A percentile compares a stretch with the other conserved stretches of the same genome.
Evolutionary conservation across 2,329 filamentous ascomycete genomes (phyloP).

Genomic region (Scedosporium minutisporum): DNA sequence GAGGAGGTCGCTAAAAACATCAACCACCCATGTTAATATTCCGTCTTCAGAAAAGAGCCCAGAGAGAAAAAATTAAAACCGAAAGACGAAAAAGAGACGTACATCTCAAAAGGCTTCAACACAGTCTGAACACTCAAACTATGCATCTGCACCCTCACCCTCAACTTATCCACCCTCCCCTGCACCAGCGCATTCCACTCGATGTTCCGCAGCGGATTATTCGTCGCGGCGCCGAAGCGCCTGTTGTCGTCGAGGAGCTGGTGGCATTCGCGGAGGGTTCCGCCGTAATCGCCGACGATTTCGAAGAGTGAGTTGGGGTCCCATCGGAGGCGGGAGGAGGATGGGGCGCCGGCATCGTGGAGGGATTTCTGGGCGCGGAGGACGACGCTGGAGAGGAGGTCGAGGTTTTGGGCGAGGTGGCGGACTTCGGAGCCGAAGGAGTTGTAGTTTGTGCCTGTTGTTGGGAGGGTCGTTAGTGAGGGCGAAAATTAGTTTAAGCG

Average conservation of each 20-base stretch:
- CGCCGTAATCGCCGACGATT: conserved; percentile 21
- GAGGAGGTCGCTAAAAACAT: conserved; percentile 20
- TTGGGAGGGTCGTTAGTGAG: not conserved
- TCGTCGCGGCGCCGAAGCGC: conserved; percentile 17
- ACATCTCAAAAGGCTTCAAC: conserved; percentile 27
- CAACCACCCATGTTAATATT: not conserved
- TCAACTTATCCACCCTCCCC: conserved; percentile 21
- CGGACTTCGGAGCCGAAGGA: conserved; percentile 23
- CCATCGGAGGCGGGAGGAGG: conserved; percentile 10
- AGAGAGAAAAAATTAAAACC: not conserved
- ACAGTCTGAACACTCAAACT: conserved; percentile 23
- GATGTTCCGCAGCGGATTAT: conserved; percentile 19
- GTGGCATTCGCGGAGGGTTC: conserved; percentile 22
- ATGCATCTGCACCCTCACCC: conserved; percentile 22
- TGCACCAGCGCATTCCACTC: conserved; percentile 27
- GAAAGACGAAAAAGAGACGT: conserved; percentile 8
- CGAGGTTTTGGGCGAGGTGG: conserved; percentile 20
- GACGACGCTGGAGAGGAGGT: conserved; percentile 20
- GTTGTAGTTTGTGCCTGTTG: conserved; percentile 17
- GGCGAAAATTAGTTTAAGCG: not conserved
- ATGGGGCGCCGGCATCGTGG: conserved; percentile 11
- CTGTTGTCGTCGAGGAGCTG: conserved; percentile 19
- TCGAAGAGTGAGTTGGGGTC: conserved; percentile 13
- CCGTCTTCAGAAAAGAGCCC: no score
- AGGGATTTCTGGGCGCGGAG: conserved; percentile 18